Evolutionary conservation across 2,329 filamentous ascomycete species (phyloP), one percentile per base, ranked within the genome.

Genomic region (Dactylonectria estremocensis): DNA sequence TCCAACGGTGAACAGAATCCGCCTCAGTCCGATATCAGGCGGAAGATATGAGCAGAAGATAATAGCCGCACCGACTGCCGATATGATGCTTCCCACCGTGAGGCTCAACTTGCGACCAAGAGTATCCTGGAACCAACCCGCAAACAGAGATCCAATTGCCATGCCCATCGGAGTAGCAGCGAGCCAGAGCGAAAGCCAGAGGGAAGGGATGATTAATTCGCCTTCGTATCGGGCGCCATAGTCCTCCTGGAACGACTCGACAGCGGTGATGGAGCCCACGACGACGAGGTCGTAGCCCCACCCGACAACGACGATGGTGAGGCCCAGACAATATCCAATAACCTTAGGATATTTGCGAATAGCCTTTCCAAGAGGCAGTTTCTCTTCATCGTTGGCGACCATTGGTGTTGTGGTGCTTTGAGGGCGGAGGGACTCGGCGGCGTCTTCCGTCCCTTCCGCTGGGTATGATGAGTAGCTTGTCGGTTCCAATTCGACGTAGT

Each of bases 151-250:
- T 13, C 77, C 78, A 0, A 75, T 11, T 0, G 73, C 76, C 35
- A 73, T 53, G 70, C 24, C 76, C 75, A 1, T 72, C 63, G 0
- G 77, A 5, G 76, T 0, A 70, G 71, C 2, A 73, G 61, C 0
- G 72, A 73, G 64, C 78, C 78, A 79, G 0, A 79, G 37, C 0
- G 77, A 76, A 0, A 79, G 62, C 78, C 77, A 79, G 0, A 72
- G 63, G 0, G 70, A 70, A 0, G 77, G 77, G 1, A 78, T 77
- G 0, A 74, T 74, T 62, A 61, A 56, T 2, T 72, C 54, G 1
- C 72, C 77, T 2, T 77, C 49, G 7, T 72, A 71, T 9, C 64
- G 40, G 33, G 74, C 61, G 4, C 77, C 77, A 10, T 77, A 79
- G 60, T 79, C 77, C 5, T 61, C 55, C 4, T 76, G 68, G n/a